A percentile compares a stretch with the other conserved stretches of the same genome.
Conservation (phyloP, 1,139 yeast genomes). For the Kodamaea suecica region DNA sequence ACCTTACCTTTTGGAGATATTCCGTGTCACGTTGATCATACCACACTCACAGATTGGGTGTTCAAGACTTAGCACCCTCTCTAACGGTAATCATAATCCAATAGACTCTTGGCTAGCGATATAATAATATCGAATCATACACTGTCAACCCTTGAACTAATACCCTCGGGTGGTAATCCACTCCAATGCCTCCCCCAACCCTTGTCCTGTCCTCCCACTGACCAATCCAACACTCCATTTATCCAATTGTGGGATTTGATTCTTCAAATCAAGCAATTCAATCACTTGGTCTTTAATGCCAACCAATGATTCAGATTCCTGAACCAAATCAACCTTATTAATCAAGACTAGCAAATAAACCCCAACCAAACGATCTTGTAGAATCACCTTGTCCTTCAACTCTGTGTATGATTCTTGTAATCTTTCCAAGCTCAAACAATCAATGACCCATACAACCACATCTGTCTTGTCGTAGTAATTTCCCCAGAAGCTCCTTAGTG, state of each 20-base stretch:
- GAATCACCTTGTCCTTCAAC: slow-evolving; percentile 53
- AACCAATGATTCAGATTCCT: slow-evolving; percentile 12
- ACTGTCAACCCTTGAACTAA: too few species aligned
- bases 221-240: slow-evolving; percentile 42
- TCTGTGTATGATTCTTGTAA: slow-evolving; percentile 64
- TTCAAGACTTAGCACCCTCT: too few species aligned
- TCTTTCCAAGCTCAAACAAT: slow-evolving; percentile 60
- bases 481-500: slow-evolving; percentile 82
- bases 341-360: slow-evolving; percentile 54
- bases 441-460: slow-evolving; percentile 89
- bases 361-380: slow-evolving; percentile 69
- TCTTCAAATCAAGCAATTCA: slow-evolving; percentile 23
- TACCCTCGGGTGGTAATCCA: slow-evolving; percentile 37
- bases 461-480: slow-evolving; percentile 88
- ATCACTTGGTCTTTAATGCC: slow-evolving; percentile 19
- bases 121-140: too few species aligned
- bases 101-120: too few species aligned
- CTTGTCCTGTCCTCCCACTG: slow-evolving; percentile 59
- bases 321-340: slow-evolving; percentile 56
- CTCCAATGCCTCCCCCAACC: slow-evolving; percentile 43
- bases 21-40: too few species aligned
- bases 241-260: slow-evolving; percentile 22
- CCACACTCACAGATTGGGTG: too few species aligned
- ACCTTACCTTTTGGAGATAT: too few species aligned
- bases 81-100: too few species aligned